Evolutionary conservation across 495 filamentous ascomycete genomes (phyloP), one percentile per base, ranked within the genome.

Genomic region (Tetracladium marchalianum): DNA sequence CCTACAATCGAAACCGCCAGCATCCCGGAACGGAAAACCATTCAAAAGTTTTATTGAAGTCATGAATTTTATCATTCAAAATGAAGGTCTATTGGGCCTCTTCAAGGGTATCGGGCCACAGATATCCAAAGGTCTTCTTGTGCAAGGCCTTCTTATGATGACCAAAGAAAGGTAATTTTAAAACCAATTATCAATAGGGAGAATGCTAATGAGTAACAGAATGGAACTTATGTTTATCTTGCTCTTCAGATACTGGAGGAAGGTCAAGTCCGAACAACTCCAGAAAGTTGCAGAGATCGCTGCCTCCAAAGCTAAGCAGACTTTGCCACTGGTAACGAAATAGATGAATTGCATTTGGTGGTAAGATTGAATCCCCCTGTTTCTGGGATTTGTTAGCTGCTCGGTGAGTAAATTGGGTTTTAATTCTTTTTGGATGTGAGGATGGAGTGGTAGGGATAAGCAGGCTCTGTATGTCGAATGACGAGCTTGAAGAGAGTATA

Each of bases 81-180:
- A 94, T 51, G 92, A 99, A 62, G 92, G 92, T 8, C 52, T 72
- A 3, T 53, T 82, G 15, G 84, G 85, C 15, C 74, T 97, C 11
- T 97, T 96, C 73, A 99, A 97, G 69, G 92, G 92, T 17, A 94
- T 99, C 60, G 90, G 81, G 0, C 92, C 92, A 0, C 92, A 99
- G 62, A 81, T 99, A 41, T 57, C 84, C 39, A 99, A 99, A 65
- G 92, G 93, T 13, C 66, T 99, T 37, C 56, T 97, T 38, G 92
- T 99, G 5, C 92, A 99, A 59, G 92, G 92, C 43, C 69, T 97
- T 40, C 68, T 99, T 18, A 99, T 99, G 92, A 99, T 97, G 92
- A 94, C 87, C 4, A 99, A 99, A 69, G 93, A 99, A 66, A 78
- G 88, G 88, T 93, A 75, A 50, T 63, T 27, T 32, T 31, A 42